Conservation (phyloP, 2,329 filamentous ascomycete genomes). For the Septoria linicola region DNA sequence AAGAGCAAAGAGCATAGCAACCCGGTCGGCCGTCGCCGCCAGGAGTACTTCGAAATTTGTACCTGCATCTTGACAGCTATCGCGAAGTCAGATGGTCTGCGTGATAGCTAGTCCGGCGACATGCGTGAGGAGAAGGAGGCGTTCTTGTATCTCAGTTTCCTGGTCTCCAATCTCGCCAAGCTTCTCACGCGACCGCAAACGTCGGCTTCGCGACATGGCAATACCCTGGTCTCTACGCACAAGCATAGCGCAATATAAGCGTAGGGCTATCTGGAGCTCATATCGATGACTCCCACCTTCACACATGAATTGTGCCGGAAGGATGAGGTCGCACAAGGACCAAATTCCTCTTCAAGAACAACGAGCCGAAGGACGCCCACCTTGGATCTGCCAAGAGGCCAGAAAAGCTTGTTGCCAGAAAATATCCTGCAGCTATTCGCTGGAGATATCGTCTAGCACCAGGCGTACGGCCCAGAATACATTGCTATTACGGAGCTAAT, state of each 20-base stretch:
- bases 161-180: constrained; percentile 2
- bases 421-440: constrained; percentile 3
- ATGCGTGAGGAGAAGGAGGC: constrained; percentile 4
- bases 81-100: neutral
- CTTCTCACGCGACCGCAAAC: constrained; percentile 1
- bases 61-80: neutral
- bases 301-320: neutral
- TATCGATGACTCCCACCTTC: neutral
- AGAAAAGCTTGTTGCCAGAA: constrained; percentile 4
- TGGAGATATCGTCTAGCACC: constrained; percentile 13
- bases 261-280: too few relatives aligned
- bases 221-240: neutral
- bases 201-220: neutral
- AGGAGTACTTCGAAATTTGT: neutral
- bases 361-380: constrained; percentile 1
- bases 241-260: too few relatives aligned
- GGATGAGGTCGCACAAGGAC: neutral
- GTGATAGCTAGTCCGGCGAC: constrained; percentile 3
- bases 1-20: neutral
- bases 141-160: neutral
- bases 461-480: constrained; percentile 7
- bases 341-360: constrained; percentile 3
- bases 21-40: constrained; percentile 8
- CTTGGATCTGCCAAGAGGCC: constrained; percentile 1
- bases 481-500: neutral